Evolutionary conservation across 768 basidiomycete genomes (phyloP).

Genomic region (Hygrocybe punicea): DNA sequence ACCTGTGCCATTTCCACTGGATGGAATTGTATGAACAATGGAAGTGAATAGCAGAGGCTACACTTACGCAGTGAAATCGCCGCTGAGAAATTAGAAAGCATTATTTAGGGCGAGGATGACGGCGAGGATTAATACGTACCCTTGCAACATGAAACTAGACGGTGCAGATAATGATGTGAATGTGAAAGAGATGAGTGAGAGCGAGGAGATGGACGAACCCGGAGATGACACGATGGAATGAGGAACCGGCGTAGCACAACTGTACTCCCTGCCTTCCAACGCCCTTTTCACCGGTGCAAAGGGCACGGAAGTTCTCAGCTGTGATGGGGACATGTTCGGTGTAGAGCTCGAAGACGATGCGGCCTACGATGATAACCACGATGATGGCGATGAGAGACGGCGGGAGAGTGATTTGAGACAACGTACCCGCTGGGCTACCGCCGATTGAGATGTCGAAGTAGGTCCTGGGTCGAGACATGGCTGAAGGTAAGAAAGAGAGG

Average conservation of each 20-base stretch:
- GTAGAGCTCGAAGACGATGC: conserved; percentile 79
- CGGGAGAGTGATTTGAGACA: neutral
- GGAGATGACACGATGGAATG: conserved; percentile 79
- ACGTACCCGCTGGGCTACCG: conserved; percentile 50
- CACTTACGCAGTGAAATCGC: conserved; percentile 70
- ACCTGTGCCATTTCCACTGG: conserved; percentile 66
- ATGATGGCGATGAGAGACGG: neutral
- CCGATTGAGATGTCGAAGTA: conserved; percentile 85
- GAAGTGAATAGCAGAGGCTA: neutral
- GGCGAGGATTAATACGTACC: neutral
- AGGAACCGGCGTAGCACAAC: conserved; percentile 62
- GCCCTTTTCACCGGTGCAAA: conserved; percentile 83
- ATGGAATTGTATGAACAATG: neutral
- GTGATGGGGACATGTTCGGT: conserved; percentile 91
- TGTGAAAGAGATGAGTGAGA: neutral
- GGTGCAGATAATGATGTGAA: neutral
- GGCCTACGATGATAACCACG: conserved; percentile 38
- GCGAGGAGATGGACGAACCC: conserved; percentile 44
- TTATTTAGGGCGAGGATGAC: neutral
- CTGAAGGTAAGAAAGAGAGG: neutral
- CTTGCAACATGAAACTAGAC: conserved; percentile 82
- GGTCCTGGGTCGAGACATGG: neutral
- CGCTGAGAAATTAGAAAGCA: conserved; percentile 31
- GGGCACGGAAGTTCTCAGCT: conserved; percentile 86
- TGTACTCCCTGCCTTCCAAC: conserved; percentile 59